A percentile compares a stretch with the other conserved stretches of the same genome.
Evolutionary conservation across 345 rosid species (phyloP).

Genomic region (Lepidium didymum): DNA sequence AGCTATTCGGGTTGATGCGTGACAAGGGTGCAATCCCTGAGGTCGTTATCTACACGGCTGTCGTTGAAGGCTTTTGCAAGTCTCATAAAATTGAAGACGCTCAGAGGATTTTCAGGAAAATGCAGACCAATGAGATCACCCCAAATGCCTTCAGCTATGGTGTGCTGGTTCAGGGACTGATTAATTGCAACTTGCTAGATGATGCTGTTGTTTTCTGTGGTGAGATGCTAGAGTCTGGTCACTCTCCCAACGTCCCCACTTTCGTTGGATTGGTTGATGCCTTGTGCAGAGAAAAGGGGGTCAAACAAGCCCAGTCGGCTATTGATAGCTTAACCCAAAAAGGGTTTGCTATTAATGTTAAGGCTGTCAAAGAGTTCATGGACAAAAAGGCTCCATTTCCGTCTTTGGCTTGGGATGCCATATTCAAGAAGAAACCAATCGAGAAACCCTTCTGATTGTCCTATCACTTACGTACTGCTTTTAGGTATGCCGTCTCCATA

Average conservation of each 20-base stretch:
- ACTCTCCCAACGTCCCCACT: constrained; percentile 69
- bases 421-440: constrained; percentile 51
- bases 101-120: constrained; percentile 74
- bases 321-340: constrained; percentile 44
- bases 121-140: constrained; percentile 55
- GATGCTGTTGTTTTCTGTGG: constrained; percentile 52
- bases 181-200: constrained; percentile 40
- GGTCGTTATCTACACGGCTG: constrained; percentile 85
- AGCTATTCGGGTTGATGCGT: constrained; percentile 73
- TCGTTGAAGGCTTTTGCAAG: constrained; percentile 81
- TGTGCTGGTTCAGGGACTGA: constrained; percentile 64
- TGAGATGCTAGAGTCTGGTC: constrained; percentile 86
- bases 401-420: constrained; percentile 61
- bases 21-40: constrained; percentile 89
- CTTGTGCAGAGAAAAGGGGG: constrained; percentile 54
- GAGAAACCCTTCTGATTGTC: constrained; percentile 24
- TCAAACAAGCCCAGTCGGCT: constrained; percentile 46
- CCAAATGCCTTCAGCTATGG: constrained; percentile 70
- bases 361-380: constrained; percentile 69
- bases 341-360: constrained; percentile 58
- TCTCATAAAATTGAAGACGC: constrained; percentile 78
- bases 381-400: constrained; percentile 63
- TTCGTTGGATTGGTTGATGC: constrained; percentile 85
- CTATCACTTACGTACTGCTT: neutral
- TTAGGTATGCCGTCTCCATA: neutral